phyloP scores from a whole-genome alignment of 2,329 filamentous ascomycete species.

The Colletotrichum higginsianum region DNA sequence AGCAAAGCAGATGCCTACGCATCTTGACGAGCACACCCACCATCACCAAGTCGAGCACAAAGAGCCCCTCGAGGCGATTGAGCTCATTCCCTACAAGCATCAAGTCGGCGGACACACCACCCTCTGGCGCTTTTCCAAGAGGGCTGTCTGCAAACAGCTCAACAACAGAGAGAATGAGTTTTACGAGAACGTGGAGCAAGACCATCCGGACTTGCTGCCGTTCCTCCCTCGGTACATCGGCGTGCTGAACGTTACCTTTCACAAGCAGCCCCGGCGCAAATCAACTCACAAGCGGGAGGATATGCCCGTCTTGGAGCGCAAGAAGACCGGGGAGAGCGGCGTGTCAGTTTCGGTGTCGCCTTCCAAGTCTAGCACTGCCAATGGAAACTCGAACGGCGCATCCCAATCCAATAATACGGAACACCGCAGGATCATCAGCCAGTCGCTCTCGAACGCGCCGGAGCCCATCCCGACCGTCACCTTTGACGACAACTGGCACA shows the following conservation, averaged over 20 bases:
- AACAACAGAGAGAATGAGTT: constrained; percentile 99
- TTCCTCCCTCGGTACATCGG: constrained; percentile 99
- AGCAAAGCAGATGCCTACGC: constrained; percentile 53
- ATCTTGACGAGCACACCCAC: constrained; percentile 64
- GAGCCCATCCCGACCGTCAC: constrained; percentile 89
- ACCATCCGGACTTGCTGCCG: constrained; percentile 89
- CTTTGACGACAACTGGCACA: constrained; percentile 94
- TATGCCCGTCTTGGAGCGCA: constrained; percentile 46
- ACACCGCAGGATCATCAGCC: constrained; percentile 70
- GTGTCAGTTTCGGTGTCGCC: constrained; percentile 1
- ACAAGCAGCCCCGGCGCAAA: constrained; percentile 81
- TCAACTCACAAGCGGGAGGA: constrained; percentile 69
- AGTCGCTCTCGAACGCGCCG: constrained; percentile 78
- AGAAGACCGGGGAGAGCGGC: constrained; percentile 37
- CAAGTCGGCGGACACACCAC: constrained; percentile 98
- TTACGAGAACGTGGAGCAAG: constrained; percentile 94
- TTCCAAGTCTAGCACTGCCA: constrained; percentile 23
- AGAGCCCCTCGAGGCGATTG: constrained; percentile 87
- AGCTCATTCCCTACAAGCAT: constrained; percentile 96
- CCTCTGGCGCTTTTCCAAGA: constrained; percentile 93
- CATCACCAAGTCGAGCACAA: constrained; percentile 65
- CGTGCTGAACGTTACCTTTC: constrained; percentile 95
- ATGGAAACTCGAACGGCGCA: constrained; percentile 13
- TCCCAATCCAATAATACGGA: constrained; percentile 41
- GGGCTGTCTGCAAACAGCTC: constrained; percentile 97